Percentiles rank a stretch among this genome's conserved stretches.
phyloP scores from a whole-genome alignment of 441 rosid species.

The Erodium trifolium region DNA sequence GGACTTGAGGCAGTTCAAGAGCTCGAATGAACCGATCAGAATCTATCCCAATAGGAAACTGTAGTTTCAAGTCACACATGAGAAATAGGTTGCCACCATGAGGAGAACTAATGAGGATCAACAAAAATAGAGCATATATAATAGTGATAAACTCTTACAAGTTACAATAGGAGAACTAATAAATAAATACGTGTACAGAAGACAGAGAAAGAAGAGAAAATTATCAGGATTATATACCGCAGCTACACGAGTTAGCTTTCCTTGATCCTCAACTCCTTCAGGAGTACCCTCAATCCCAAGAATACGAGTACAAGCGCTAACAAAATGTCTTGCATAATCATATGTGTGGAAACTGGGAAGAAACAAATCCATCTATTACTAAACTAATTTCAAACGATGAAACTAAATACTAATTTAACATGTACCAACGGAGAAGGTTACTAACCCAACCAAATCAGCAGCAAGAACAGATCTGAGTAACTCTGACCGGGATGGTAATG shows the following conservation, averaged over 20 bases:
- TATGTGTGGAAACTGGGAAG: conserved; percentile 85
- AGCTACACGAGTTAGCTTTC: conserved; percentile 91
- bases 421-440: neutral
- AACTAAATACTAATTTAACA: neutral
- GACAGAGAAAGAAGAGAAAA: conserved; percentile 14
- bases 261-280: conserved; percentile 99
- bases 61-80: conserved; percentile 34
- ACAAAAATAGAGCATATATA: neutral
- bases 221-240: conserved; percentile 46
- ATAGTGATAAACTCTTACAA: conserved; percentile 14
- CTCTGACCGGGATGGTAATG: conserved; percentile 92
- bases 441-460: conserved; percentile 97
- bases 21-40: conserved; percentile 80
- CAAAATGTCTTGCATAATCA: conserved; percentile 99
- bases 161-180: conserved; percentile 20
- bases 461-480: conserved; percentile 92
- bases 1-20: conserved; percentile 54
- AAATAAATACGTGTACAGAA: conserved; percentile 12
- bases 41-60: conserved; percentile 99
- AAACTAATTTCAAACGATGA: no score
- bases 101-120: conserved; percentile 18
- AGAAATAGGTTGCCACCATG: conserved; percentile 20
- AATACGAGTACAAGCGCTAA: conserved; percentile 97
- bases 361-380: conserved; percentile 4
- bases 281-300: conserved; percentile 99